Percentiles rank a stretch among this genome's conserved stretches.
phyloP scores from a whole-genome alignment of 140 eudicot genomes.

The Erigeron philadelphicus region DNA sequence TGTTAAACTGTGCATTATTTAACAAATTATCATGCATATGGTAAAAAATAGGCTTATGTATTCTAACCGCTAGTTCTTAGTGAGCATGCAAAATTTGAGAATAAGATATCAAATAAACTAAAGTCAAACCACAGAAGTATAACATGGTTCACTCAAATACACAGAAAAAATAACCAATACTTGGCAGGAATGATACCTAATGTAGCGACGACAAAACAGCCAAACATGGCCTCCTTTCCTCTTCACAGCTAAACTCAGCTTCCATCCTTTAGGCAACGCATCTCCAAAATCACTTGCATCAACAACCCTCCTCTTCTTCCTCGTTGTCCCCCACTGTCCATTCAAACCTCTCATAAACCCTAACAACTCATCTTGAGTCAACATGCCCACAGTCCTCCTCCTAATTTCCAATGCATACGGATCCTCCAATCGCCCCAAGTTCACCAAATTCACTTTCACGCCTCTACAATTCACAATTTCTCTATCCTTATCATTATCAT shows the following conservation, averaged over 20 bases:
- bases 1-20: too few species aligned
- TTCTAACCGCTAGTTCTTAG: too few species aligned
- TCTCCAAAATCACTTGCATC: slow-evolving; percentile 71
- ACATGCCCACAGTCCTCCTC: slow-evolving; percentile 54
- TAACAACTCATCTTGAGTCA: slow-evolving; percentile 47
- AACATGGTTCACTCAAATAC: neutral
- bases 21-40: too few species aligned
- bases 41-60: too few species aligned
- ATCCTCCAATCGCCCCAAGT: slow-evolving; percentile 48
- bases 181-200: slow-evolving; percentile 45
- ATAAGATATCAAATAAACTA: too few species aligned
- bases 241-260: slow-evolving; percentile 52
- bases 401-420: slow-evolving; percentile 55
- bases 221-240: slow-evolving; percentile 58
- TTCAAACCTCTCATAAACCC: slow-evolving; percentile 51
- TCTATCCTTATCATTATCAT: slow-evolving; percentile 37
- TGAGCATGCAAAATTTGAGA: too few species aligned
- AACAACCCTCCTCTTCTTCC: slow-evolving; percentile 71
- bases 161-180: neutral
- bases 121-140: neutral
- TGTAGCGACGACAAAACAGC: slow-evolving; percentile 72
- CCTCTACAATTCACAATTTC: slow-evolving; percentile 53
- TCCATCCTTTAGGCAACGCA: slow-evolving; percentile 70
- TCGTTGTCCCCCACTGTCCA: slow-evolving; percentile 77
- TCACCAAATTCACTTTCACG: slow-evolving; percentile 42